Evolutionary conservation across 208 protist genomes (phyloP).

Genomic region (Leptomonas seymouri): DNA sequence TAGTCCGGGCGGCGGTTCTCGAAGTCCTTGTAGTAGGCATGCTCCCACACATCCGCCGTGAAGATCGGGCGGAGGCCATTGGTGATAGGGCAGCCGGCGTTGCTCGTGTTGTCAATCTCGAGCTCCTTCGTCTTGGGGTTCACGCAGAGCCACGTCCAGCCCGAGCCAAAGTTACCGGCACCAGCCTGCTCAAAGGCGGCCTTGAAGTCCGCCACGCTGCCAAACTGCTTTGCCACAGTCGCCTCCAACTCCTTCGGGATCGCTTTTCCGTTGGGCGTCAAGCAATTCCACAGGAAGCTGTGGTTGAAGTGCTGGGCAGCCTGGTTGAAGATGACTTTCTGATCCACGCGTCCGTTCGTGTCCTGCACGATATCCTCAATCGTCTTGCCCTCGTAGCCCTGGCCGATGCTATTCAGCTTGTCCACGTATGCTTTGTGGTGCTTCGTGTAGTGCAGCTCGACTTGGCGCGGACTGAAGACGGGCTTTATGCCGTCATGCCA

Average conservation of each 20-base stretch:
- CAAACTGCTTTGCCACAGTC: slow-evolving; percentile 76
- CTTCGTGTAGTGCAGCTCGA: slow-evolving; percentile 94
- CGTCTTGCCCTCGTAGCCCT: slow-evolving; percentile 73
- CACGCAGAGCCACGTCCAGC: slow-evolving; percentile 95
- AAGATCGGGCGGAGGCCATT: slow-evolving; percentile 79
- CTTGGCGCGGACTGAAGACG: slow-evolving; percentile 77
- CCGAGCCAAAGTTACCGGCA: slow-evolving; percentile 93
- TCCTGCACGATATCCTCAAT: slow-evolving; percentile 80
- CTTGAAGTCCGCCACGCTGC: slow-evolving; percentile 91
- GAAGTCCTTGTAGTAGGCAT: slow-evolving; percentile 96
- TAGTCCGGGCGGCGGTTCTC: slow-evolving; percentile 92
- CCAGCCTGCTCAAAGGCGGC: slow-evolving; percentile 74
- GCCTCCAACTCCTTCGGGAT: slow-evolving; percentile 71
- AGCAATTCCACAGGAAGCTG: slow-evolving; percentile 90
- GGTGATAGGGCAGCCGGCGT: slow-evolving; percentile 88
- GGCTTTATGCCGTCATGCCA: slow-evolving; percentile 75
- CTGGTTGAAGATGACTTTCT: slow-evolving; percentile 90
- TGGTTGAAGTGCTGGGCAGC: slow-evolving; percentile 95
- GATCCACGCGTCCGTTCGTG: slow-evolving; percentile 43
- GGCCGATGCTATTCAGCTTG: slow-evolving; percentile 88
- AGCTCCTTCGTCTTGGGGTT: slow-evolving; percentile 77
- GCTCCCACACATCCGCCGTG: slow-evolving; percentile 94
- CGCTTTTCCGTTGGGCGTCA: slow-evolving; percentile 67
- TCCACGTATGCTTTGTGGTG: slow-evolving; percentile 94
- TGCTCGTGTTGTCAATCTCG: slow-evolving; percentile 89